A percentile compares a stretch with the other conserved stretches of the same genome.
Conservation (phyloP, 1,139 yeast species). For the Eremothecium cymbalariae region DNA sequence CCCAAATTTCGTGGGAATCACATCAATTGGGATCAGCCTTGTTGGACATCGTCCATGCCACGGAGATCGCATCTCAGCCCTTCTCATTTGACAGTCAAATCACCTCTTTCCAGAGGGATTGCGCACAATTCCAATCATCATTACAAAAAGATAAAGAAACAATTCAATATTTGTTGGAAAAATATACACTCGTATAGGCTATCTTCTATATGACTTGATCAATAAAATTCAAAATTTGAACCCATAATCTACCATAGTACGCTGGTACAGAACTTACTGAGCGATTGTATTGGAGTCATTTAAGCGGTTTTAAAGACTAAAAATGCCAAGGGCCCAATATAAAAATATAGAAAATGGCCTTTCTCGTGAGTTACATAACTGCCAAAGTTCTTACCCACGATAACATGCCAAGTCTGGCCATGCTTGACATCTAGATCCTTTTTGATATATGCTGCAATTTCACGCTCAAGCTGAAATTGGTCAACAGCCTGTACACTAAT, state of each 20-base stretch:
- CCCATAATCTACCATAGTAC: too few relatives aligned
- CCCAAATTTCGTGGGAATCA: slow-evolving; percentile 5
- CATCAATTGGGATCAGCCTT: slow-evolving; percentile 5
- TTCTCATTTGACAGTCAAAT: background rate
- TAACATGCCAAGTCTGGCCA: slow-evolving; percentile 92
- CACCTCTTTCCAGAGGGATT: background rate
- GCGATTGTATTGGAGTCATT: too few relatives aligned
- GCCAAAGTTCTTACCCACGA: slow-evolving; percentile 90
- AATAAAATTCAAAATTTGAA: too few relatives aligned
- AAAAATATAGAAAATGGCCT: slow-evolving; percentile 77
- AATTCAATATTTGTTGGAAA: background rate
- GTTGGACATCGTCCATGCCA: slow-evolving; percentile 4
- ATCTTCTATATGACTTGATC: too few relatives aligned
- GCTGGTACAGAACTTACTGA: too few relatives aligned
- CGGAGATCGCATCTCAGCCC: background rate
- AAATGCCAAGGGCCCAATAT: slow-evolving; percentile 72
- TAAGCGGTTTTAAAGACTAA: slow-evolving; percentile 69
- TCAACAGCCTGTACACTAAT: slow-evolving; percentile 48
- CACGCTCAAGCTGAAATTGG: slow-evolving; percentile 49
- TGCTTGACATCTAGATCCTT: slow-evolving; percentile 58
- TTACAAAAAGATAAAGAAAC: background rate
- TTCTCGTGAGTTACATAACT: slow-evolving; percentile 85
- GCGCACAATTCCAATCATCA: background rate
- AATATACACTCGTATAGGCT: background rate
- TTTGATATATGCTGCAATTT: slow-evolving; percentile 74